Conservation (phyloP, 2,329 filamentous ascomycete genomes). For the Botrytis fabae region DNA sequence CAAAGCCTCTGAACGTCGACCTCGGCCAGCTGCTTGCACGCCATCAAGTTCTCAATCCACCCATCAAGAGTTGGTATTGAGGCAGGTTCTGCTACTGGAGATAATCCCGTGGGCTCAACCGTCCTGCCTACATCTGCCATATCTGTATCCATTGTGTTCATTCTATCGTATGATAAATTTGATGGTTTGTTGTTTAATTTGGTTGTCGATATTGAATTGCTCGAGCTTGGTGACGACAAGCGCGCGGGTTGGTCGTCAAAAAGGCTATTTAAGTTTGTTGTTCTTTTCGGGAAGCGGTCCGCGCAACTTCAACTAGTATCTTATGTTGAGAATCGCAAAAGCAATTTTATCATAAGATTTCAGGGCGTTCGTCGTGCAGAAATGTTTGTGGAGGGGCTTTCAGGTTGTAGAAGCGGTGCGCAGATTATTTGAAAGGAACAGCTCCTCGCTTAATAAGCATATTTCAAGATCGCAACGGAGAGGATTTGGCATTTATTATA, state of each 20-base stretch:
- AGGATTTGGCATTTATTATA: slow-evolving; percentile 4
- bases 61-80: slow-evolving; percentile 92
- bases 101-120: slow-evolving; percentile 73
- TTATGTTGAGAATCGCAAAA: slow-evolving; percentile 20
- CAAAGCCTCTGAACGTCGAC: slow-evolving; percentile 93
- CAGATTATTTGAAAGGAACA: slow-evolving; percentile 24
- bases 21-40: slow-evolving; percentile 96
- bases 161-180: slow-evolving; percentile 21
- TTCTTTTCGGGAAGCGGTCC: slow-evolving; percentile 16
- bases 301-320: slow-evolving; percentile 20
- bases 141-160: slow-evolving; percentile 79
- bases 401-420: slow-evolving; percentile 20
- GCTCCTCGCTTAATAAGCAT: slow-evolving; percentile 23
- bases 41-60: slow-evolving; percentile 98
- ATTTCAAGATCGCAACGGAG: slow-evolving; percentile 15
- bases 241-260: slow-evolving; percentile 22
- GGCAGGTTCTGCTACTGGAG: slow-evolving; percentile 77
- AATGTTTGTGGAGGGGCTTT: slow-evolving; percentile 21
- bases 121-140: slow-evolving; percentile 97
- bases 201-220: slow-evolving; percentile 33
- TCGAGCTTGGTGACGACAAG: slow-evolving; percentile 35
- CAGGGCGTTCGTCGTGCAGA: slow-evolving; percentile 10
- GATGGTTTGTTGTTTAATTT: slow-evolving; percentile 22
- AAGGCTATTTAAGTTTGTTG: slow-evolving; percentile 15
- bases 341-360: slow-evolving; percentile 16